These are phyloP conservation scores for Annulohypoxylon truncatum DNA, from an alignment of 2,329 filamentous ascomycete genomes.

Conservation along the genomic window DNA sequence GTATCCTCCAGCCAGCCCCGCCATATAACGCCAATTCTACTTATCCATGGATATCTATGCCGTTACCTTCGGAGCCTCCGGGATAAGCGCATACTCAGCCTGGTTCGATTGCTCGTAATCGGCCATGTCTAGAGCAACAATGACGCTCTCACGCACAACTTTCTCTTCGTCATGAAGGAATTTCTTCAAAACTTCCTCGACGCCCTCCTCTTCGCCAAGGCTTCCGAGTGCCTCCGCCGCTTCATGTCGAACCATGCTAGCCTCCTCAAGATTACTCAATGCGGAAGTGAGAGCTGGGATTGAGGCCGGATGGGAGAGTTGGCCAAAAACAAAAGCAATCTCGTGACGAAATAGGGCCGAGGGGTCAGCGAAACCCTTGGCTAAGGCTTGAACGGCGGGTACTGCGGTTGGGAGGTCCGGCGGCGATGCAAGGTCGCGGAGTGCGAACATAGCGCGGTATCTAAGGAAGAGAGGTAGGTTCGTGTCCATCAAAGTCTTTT, in stretches of 20 bases:
- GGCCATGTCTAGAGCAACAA: slow-evolving; percentile 97
- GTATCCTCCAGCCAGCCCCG: slow-evolving; percentile 41
- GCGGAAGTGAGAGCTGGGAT: slow-evolving; percentile 87
- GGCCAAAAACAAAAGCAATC: slow-evolving; percentile 97
- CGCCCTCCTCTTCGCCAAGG: slow-evolving; percentile 91
- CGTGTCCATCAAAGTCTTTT: slow-evolving; percentile 81
- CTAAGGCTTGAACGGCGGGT: slow-evolving; percentile 86
- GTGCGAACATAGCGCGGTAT: slow-evolving; percentile 97
- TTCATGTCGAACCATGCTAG: slow-evolving; percentile 97
- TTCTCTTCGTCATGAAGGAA: slow-evolving; percentile 92
- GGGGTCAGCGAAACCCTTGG: slow-evolving; percentile 84
- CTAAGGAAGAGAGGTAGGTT: slow-evolving; percentile 85
- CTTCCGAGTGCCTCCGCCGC: slow-evolving; percentile 96
- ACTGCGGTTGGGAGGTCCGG: slow-evolving; percentile 90
- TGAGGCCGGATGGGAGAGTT: slow-evolving; percentile 94
- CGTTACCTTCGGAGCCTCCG: slow-evolving; percentile 64
- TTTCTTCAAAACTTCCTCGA: slow-evolving; percentile 83
- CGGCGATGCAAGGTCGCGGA: slow-evolving; percentile 93
- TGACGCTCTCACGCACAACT: slow-evolving; percentile 92
- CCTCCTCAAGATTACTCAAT: slow-evolving; percentile 82
- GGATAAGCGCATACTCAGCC: slow-evolving; percentile 91
- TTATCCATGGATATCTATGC: slow-evolving; percentile 41
- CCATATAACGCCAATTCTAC: slow-evolving; percentile 32
- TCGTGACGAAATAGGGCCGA: slow-evolving; percentile 97
- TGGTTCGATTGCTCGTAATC: slow-evolving; percentile 93